Conservation (phyloP, 257 asterid species). For the Buddleja alternifolia region DNA sequence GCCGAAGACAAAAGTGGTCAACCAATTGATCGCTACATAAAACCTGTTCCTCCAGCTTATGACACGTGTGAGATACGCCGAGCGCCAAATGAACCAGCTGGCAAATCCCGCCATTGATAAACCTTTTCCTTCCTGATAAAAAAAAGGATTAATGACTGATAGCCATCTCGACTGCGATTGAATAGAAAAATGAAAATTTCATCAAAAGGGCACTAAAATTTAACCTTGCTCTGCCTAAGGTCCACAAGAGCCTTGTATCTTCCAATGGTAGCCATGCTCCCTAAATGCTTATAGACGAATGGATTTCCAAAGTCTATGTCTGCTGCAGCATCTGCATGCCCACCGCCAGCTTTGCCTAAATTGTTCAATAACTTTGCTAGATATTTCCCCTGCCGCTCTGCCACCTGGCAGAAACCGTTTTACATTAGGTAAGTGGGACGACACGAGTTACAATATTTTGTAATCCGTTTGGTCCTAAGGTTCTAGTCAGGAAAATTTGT, state of each 20-base stretch:
- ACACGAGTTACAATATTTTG: background rate
- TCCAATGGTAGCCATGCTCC: conserved; percentile 97
- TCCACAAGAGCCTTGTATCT: conserved; percentile 96
- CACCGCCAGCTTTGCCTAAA: conserved; percentile 77
- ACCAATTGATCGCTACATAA: conserved; percentile 82
- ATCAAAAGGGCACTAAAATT: background rate
- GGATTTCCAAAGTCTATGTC: conserved; percentile 58
- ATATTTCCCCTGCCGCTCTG: conserved; percentile 93
- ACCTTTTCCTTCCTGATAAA: conserved; percentile 77
- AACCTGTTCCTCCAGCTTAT: conserved; percentile 96
- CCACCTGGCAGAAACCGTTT: conserved; percentile 61
- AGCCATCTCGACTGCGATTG: background rate
- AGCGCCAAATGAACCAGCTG: conserved; percentile 96
- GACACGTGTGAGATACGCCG: conserved; percentile 92
- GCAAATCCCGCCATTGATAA: conserved; percentile 75
- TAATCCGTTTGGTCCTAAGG: too few relatives aligned
- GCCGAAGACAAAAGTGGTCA: conserved; percentile 84
- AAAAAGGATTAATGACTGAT: conserved; percentile 20
- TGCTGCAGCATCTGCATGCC: conserved; percentile 63
- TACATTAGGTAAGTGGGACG: background rate
- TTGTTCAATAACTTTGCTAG: conserved; percentile 63
- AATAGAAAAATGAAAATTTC: conserved; percentile 4
- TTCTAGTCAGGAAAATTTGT: too few relatives aligned
- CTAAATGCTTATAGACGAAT: conserved; percentile 81
- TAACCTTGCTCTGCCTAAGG: conserved; percentile 95